Percentiles rank a stretch among this genome's conserved stretches.
These are phyloP conservation scores for Mycosphaerelloides madeirae DNA, from an alignment of 2,329 filamentous ascomycete genomes.

Conservation along the genomic window DNA sequence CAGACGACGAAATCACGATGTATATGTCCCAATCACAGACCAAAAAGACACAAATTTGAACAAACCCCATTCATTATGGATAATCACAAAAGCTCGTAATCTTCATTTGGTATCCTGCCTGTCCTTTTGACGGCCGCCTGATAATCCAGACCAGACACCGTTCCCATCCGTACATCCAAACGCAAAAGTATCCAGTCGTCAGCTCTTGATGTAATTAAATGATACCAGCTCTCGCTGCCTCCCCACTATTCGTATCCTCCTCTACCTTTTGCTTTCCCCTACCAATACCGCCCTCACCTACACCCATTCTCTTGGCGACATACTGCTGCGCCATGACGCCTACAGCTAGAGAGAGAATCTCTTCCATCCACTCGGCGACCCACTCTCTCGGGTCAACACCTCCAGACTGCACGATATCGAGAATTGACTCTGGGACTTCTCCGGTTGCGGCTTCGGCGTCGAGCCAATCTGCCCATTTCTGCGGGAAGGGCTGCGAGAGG, in stretches of 20 bases:
- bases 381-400: constrained; percentile 91
- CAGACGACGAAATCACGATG: no score
- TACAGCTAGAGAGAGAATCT: constrained; percentile 69
- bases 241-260: constrained; percentile 52
- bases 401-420: constrained; percentile 69
- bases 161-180: no score
- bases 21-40: no score
- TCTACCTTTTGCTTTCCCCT: constrained; percentile 54
- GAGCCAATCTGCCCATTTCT: constrained; percentile 85
- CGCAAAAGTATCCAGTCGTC: no score
- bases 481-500: constrained; percentile 76
- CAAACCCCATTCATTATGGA: no score
- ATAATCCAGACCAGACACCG: no score
- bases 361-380: constrained; percentile 97
- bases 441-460: constrained; percentile 59
- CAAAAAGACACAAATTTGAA: no score
- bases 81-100: no score
- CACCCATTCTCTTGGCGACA: constrained; percentile 90
- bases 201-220: no score
- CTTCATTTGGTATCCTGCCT: no score
- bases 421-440: constrained; percentile 72
- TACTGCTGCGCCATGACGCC: constrained; percentile 92
- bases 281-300: constrained; percentile 70
- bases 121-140: no score
- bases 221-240: constrained; percentile 52